phyloP scores from a whole-genome alignment of 148 eudicot genomes.

The Fagopyrum esculentum region DNA sequence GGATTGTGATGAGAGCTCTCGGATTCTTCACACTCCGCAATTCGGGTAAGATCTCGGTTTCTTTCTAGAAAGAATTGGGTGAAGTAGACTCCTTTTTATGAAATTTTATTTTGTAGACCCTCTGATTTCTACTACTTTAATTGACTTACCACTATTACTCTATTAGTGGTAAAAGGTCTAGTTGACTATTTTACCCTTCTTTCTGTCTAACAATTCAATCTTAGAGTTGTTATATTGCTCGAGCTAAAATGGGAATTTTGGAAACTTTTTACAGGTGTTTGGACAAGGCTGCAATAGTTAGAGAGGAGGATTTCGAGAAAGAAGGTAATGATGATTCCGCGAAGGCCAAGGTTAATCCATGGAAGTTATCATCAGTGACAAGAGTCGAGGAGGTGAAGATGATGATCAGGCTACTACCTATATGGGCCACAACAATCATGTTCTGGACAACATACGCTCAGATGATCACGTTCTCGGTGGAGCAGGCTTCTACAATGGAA shows the following conservation, averaged over 20 bases:
- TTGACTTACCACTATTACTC: too few relatives aligned
- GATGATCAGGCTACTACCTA: conserved; percentile 62
- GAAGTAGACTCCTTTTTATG: too few relatives aligned
- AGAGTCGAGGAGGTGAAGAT: conserved; percentile 78
- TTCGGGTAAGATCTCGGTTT: conserved; percentile 37
- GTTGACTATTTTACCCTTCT: too few relatives aligned
- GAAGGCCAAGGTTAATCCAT: conserved; percentile 38
- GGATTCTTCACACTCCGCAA: conserved; percentile 62
- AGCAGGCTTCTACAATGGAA: conserved; percentile 75
- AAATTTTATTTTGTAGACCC: too few relatives aligned
- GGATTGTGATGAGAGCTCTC: conserved; percentile 39
- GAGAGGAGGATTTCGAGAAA: conserved; percentile 44
- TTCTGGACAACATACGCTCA: conserved; percentile 84
- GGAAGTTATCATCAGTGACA: conserved; percentile 73
- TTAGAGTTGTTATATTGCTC: too few relatives aligned
- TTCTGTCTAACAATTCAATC: too few relatives aligned
- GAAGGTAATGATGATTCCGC: not conserved
- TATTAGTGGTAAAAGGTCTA: too few relatives aligned
- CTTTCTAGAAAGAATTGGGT: too few relatives aligned
- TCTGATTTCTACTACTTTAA: too few relatives aligned
- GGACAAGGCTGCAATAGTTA: conserved; percentile 89
- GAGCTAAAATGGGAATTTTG: too few relatives aligned
- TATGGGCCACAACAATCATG: conserved; percentile 84
- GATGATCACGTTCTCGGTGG: conserved; percentile 78
- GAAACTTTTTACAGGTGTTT: conserved; percentile 32